Evolutionary conservation across 2,329 filamentous ascomycete species (phyloP).

Genomic region (Claviceps lovelessii): DNA sequence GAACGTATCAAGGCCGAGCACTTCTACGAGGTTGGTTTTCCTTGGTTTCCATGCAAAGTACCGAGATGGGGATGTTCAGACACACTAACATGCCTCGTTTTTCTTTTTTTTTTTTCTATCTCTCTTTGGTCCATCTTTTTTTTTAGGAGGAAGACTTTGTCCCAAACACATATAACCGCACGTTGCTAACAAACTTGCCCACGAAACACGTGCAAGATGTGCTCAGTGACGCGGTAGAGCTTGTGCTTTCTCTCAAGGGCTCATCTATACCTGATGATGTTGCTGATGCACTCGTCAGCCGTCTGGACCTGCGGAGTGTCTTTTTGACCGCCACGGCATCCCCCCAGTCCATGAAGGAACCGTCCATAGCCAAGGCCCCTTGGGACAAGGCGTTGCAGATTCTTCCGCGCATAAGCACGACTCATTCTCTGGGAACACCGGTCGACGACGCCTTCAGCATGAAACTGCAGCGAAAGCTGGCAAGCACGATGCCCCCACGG

Average conservation of each 20-base stretch:
- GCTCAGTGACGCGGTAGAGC: slow-evolving; percentile 39
- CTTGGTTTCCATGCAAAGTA: neutral
- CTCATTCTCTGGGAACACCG: slow-evolving; percentile 45
- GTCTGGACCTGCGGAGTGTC: slow-evolving; percentile 51
- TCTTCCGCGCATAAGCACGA: slow-evolving; percentile 42
- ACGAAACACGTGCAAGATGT: slow-evolving; percentile 38
- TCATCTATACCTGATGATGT: slow-evolving; percentile 26
- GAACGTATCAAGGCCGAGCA: slow-evolving; percentile 66
- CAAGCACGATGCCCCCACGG: slow-evolving; percentile 83
- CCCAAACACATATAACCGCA: slow-evolving; percentile 75
- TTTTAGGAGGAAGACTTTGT: slow-evolving; percentile 87
- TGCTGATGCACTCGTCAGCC: slow-evolving; percentile 42
- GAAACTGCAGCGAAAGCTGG: slow-evolving; percentile 80
- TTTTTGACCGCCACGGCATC: slow-evolving; percentile 44
- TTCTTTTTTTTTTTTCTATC: too few species aligned
- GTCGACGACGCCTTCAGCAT: slow-evolving; percentile 73
- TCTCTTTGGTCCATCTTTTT: too few species aligned
- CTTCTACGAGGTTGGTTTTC: slow-evolving; percentile 62
- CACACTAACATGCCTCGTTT: neutral
- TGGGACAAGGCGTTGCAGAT: slow-evolving; percentile 37
- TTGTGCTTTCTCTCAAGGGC: slow-evolving; percentile 30
- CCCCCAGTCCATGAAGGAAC: slow-evolving; percentile 28
- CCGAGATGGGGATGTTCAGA: too few species aligned
- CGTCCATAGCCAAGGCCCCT: slow-evolving; percentile 32
- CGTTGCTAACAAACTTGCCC: slow-evolving; percentile 52